Percentiles rank a stretch among this genome's conserved stretches.
Evolutionary conservation across 2,329 filamentous ascomycete species (phyloP).

Genomic region (Talaromyces sp.): DNA sequence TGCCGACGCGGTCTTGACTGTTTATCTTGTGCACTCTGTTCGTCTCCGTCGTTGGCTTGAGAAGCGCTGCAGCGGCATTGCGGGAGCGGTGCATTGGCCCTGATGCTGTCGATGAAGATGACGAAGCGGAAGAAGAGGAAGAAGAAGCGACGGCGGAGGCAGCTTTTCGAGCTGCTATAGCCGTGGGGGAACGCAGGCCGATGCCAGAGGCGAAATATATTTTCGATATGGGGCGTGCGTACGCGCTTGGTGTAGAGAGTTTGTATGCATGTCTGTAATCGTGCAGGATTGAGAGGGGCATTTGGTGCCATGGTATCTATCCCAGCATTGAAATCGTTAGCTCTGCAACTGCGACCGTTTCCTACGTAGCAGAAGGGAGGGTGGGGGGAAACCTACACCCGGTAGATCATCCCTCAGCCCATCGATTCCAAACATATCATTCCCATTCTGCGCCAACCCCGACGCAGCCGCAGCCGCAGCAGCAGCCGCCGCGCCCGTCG

Average conservation of each 20-base stretch:
- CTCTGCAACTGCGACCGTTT: neutral
- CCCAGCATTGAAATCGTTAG: neutral
- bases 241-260: constrained; percentile 43
- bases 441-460: neutral
- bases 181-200: constrained; percentile 44
- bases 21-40: constrained; percentile 26
- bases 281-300: constrained; percentile 45
- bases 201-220: constrained; percentile 46
- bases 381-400: constrained; percentile 7
- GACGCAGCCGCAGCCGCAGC: constrained; percentile 5
- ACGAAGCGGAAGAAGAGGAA: constrained; percentile 7
- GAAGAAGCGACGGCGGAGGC: constrained; percentile 13
- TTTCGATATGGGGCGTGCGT: constrained; percentile 44
- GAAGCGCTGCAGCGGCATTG: neutral
- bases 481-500: constrained; percentile 16
- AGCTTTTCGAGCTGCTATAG: constrained; percentile 39
- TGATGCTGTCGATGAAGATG: neutral
- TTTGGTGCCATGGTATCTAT: constrained; percentile 43
- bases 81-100: neutral
- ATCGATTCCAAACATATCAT: constrained; percentile 3
- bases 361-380: no score
- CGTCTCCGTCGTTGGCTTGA: neutral
- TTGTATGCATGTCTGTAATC: constrained; percentile 48
- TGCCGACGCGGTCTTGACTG: constrained; percentile 40
- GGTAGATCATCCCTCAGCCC: constrained; percentile 13